Evolutionary conservation across 2,329 filamentous ascomycete genomes (phyloP), one percentile per base, ranked within the genome.

Genomic region (Hymenoscyphus scutula): DNA sequence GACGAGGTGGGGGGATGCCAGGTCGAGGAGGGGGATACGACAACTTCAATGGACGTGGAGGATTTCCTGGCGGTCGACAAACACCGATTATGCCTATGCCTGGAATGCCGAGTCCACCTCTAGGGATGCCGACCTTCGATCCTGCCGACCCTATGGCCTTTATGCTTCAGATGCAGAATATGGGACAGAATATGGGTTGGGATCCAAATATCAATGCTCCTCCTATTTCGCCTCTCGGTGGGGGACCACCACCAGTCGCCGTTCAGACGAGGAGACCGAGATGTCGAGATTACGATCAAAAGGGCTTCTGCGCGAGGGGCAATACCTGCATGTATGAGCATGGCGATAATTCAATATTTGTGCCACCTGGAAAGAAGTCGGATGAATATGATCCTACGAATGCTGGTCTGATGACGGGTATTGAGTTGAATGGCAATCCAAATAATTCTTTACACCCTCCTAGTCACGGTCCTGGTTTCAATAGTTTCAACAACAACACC

Each of bases 211-310:
- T 78, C 74, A 66, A 76, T 68, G 29, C 29, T 19, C 29, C 41
- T 17, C 70, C 74, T 65, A 67, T 74, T 71, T 72, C 73, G 25
- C 71, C 64, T 69, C 64, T 59, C 37, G 34, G 53, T 32, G 58
- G 59, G 11, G 60, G 67, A 30, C 60, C 61, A 53, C 53, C 62
- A 1, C 56, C 58, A 48, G 27, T 34, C n/a, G 15, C 45, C 25
- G 62, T 59, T 19, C 61, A 65, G 23, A 60, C 74, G n/a, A 68
- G 63, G 61, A 73, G 70, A 55, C 61, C 73, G 41, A 73, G 84
- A 62, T 93, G 90, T 71, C 80, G 83, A 62, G 87, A 91, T 73
- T 92, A 89, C 69, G 88, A 91, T 62, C 84, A 78, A 1, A 90
- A 90, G 68, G 90, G 90, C 0, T 91, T 84, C 70, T 93, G 90